Evolutionary conservation across 2,329 filamentous ascomycete genomes (phyloP).

Genomic region (Exserohilum turcica): DNA sequence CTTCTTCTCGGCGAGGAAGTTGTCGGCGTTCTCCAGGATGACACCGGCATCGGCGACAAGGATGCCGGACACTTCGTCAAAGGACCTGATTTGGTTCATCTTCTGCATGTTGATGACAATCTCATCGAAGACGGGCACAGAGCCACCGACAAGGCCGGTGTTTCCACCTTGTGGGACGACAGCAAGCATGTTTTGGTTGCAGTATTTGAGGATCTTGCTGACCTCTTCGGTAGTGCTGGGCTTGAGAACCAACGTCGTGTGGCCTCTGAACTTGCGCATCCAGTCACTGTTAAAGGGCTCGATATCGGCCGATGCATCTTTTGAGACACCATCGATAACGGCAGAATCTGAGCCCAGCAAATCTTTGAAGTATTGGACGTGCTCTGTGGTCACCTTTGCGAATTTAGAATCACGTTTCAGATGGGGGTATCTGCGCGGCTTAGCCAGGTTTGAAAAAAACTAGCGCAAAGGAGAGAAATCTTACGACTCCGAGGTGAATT

Average conservation of each 20-base stretch:
- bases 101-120: slow-evolving; percentile 89
- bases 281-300: slow-evolving; percentile 95
- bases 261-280: slow-evolving; percentile 98
- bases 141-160: slow-evolving; percentile 92
- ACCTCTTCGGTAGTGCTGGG: slow-evolving; percentile 85
- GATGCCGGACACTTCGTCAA: slow-evolving; percentile 90
- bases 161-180: slow-evolving; percentile 98
- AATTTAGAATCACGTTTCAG: slow-evolving; percentile 81
- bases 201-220: slow-evolving; percentile 89
- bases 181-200: slow-evolving; percentile 88
- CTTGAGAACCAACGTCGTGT: slow-evolving; percentile 84
- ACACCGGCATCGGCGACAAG: slow-evolving; percentile 89
- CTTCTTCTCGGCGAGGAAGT: slow-evolving; percentile 78
- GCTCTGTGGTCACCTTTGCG: slow-evolving; percentile 70
- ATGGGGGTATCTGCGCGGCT: slow-evolving; percentile 66
- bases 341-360: slow-evolving; percentile 80
- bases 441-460: not conserved
- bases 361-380: slow-evolving; percentile 81
- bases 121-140: slow-evolving; percentile 96
- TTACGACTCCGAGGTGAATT: slow-evolving; percentile 81
- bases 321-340: slow-evolving; percentile 80
- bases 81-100: slow-evolving; percentile 89
- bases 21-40: slow-evolving; percentile 87
- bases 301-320: slow-evolving; percentile 77
- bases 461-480: slow-evolving; percentile 12